Conservation (phyloP, 2,329 filamentous ascomycete species). For the Verticillium tricorpus region DNA sequence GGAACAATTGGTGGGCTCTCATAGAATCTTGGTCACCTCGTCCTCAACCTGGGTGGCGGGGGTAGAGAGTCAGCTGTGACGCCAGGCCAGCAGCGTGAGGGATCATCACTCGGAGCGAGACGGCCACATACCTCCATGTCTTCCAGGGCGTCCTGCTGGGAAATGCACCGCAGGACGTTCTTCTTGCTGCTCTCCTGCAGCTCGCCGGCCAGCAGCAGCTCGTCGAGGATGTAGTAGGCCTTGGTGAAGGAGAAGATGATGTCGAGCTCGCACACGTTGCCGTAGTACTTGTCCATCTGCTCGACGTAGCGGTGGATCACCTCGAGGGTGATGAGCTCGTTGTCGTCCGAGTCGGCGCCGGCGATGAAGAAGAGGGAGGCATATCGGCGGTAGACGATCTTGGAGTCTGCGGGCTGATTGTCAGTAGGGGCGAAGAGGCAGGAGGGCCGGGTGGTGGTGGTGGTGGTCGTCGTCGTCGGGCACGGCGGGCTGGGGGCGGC, state of each 20-base stretch:
- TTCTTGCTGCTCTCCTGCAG: constrained; percentile 99
- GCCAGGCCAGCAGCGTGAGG: constrained; percentile 4
- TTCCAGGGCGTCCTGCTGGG: constrained; percentile 94
- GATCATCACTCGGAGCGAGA: background rate
- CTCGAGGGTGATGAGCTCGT: constrained; percentile 96
- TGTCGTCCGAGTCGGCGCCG: constrained; percentile 93
- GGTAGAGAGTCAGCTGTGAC: constrained; percentile 43
- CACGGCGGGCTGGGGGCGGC: background rate
- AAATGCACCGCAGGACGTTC: constrained; percentile 93
- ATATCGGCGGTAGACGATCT: constrained; percentile 98
- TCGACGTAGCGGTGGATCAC: constrained; percentile 99
- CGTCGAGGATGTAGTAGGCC: constrained; percentile 98
- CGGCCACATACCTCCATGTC: constrained; percentile 83
- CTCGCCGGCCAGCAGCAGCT: constrained; percentile 90
- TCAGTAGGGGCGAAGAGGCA: background rate
- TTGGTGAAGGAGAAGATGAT: constrained; percentile 99
- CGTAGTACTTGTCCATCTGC: constrained; percentile 99
- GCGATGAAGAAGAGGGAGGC: constrained; percentile 99
- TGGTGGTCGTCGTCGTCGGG: background rate
- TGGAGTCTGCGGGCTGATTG: constrained; percentile 64
- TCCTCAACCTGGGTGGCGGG: constrained; percentile 67
- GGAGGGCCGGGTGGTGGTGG: too few relatives aligned
- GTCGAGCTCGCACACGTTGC: constrained; percentile 98
- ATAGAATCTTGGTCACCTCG: constrained; percentile 88
- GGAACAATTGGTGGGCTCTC: constrained; percentile 27